Conservation (phyloP, 2,329 filamentous ascomycete species). For the Ophiostoma ulmi region DNA sequence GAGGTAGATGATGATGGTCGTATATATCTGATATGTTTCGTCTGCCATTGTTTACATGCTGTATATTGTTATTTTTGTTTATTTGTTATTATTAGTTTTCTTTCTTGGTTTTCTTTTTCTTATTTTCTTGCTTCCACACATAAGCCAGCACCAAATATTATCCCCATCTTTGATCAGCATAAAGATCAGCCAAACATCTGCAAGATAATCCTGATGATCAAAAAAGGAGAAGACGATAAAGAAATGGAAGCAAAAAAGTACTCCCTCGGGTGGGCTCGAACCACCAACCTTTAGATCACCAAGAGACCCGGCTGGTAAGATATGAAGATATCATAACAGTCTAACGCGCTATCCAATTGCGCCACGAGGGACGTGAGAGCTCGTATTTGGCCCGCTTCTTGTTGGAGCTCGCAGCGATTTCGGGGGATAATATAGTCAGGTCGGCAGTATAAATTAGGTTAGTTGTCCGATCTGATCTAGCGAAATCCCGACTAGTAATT, state of each 20-base stretch:
- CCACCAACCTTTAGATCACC: slow-evolving; percentile 21
- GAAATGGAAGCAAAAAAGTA: slow-evolving; percentile 6
- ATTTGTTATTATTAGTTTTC: neutral
- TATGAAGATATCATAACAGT: slow-evolving; percentile 20
- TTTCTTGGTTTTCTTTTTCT: neutral
- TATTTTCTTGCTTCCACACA: too few relatives aligned
- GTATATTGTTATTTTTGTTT: neutral
- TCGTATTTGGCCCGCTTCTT: neutral
- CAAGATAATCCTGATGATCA: neutral
- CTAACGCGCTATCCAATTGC: slow-evolving; percentile 25
- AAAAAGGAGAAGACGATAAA: neutral
- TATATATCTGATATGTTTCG: neutral
- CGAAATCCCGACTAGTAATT: neutral
- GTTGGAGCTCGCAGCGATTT: slow-evolving; percentile 4
- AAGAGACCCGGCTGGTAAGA: slow-evolving; percentile 6
- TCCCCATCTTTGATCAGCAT: neutral
- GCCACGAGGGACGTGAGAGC: slow-evolving; percentile 22
- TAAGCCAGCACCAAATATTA: neutral
- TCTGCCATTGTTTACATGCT: neutral
- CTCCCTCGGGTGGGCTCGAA: slow-evolving; percentile 22
- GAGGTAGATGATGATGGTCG: neutral
- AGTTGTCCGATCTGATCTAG: neutral
- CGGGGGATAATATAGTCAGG: neutral
- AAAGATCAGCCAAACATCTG: neutral
- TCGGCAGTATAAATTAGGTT: neutral